Conservation (phyloP, 176 grass and related monocot genomes). For the Raddia distichophylla region DNA sequence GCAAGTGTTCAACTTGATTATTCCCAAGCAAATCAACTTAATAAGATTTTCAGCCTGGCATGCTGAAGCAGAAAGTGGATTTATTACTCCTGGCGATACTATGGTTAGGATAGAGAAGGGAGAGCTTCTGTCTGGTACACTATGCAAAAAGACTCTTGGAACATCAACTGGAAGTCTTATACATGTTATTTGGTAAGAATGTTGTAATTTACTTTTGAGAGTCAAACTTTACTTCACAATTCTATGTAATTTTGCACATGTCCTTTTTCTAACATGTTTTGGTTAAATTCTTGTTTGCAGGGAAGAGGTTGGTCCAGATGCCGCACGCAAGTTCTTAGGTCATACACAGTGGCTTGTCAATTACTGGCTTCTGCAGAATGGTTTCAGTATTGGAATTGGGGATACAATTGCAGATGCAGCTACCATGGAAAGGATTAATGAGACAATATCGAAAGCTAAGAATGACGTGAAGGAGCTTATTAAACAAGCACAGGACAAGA, state of each 20-base stretch:
- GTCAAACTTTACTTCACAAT: conserved; percentile 10
- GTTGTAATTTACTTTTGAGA: not conserved
- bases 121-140: conserved; percentile 86
- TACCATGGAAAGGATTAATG: conserved; percentile 93
- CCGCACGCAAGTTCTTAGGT: conserved; percentile 94
- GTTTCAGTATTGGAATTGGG: conserved; percentile 97
- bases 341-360: conserved; percentile 99
- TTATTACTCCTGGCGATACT: conserved; percentile 95
- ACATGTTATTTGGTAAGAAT: conserved; percentile 89
- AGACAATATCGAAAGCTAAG: conserved; percentile 84
- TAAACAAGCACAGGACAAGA: conserved; percentile 68
- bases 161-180: conserved; percentile 83
- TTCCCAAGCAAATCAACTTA: conserved; percentile 96
- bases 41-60: conserved; percentile 92
- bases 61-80: conserved; percentile 71
- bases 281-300: conserved; percentile 48
- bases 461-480: conserved; percentile 95
- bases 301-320: conserved; percentile 99
- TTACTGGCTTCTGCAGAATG: conserved; percentile 95
- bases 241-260: not conserved
- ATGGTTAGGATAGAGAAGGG: conserved; percentile 94
- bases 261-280: conserved; percentile 9
- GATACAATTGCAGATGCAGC: conserved; percentile 96
- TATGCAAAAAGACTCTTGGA: conserved; percentile 90
- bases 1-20: conserved; percentile 99